Conservation (phyloP, 106 monocot genomes). For the Posidonia australis region DNA sequence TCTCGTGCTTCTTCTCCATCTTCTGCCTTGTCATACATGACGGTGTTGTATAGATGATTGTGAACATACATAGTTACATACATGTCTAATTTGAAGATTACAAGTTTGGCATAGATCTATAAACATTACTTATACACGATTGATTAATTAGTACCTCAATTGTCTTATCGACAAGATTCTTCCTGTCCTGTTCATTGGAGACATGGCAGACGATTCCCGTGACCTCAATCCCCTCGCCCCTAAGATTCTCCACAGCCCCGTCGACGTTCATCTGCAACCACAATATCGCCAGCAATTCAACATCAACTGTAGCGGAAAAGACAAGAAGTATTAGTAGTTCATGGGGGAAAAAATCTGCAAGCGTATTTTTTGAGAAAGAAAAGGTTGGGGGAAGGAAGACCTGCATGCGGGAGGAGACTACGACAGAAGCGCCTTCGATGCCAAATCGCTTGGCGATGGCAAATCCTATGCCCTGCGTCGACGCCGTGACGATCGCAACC, state of each 20-base stretch:
- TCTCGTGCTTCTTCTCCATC: too few species aligned
- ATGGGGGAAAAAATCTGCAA: too few species aligned
- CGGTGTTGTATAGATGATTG: too few species aligned
- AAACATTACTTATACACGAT: not conserved
- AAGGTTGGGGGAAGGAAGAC: constrained; percentile 17
- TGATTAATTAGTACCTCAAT: constrained; percentile 21
- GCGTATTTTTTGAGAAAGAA: too few species aligned
- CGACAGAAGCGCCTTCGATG: constrained; percentile 70
- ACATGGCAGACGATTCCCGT: constrained; percentile 88
- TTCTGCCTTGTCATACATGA: too few species aligned
- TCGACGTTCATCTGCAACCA: constrained; percentile 74
- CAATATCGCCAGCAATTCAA: not conserved
- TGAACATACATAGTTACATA: too few species aligned
- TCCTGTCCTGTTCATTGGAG: constrained; percentile 45
- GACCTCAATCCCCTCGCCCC: constrained; percentile 57
- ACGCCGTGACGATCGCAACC: constrained; percentile 94
- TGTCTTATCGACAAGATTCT: constrained; percentile 40
- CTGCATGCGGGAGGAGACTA: constrained; percentile 92
- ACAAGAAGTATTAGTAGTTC: too few species aligned
- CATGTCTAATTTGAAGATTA: too few species aligned
- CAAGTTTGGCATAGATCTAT: too few species aligned
- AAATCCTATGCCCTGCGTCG: constrained; percentile 90
- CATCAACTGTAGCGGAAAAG: too few species aligned
- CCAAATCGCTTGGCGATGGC: constrained; percentile 85
- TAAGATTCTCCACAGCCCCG: constrained; percentile 68